A percentile compares a stretch with the other conserved stretches of the same genome.
Conservation (phyloP, 495 filamentous ascomycete species). For the Hypoxylon cercidicola region DNA sequence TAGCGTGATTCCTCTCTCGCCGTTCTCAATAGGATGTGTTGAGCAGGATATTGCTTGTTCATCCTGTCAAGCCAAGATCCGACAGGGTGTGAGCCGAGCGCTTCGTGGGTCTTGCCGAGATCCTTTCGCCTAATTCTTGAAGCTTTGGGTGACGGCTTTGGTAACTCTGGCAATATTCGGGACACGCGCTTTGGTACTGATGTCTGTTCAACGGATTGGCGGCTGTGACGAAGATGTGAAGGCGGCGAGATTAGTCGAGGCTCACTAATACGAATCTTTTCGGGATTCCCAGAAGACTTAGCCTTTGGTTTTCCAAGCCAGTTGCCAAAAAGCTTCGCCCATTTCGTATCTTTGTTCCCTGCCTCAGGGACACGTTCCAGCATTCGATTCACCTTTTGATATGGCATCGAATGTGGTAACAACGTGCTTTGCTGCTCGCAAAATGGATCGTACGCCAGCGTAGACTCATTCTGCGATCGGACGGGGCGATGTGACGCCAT, state of each 20-base stretch:
- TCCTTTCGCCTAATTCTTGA: constrained; percentile 3
- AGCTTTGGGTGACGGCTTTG: neutral
- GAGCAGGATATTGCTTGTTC: neutral
- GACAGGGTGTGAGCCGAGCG: constrained; percentile 25
- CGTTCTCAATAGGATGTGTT: neutral
- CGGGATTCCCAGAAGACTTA: neutral
- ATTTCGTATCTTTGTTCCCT: constrained; percentile 3
- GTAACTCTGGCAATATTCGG: neutral
- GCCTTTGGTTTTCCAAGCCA: constrained; percentile 23
- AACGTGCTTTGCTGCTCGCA: neutral
- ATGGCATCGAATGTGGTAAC: neutral
- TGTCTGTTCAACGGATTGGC: neutral
- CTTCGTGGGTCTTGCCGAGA: constrained; percentile 18
- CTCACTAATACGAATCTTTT: constrained; percentile 18
- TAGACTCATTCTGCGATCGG: constrained; percentile 15
- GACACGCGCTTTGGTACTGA: neutral
- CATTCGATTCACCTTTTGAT: constrained; percentile 5
- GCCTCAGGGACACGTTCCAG: constrained; percentile 3
- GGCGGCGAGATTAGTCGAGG: neutral
- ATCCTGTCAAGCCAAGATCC: neutral
- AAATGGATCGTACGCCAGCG: constrained; percentile 32
- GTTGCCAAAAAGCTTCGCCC: constrained; percentile 15
- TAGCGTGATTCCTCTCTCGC: neutral
- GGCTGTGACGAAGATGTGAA: neutral
- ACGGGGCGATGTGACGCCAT: neutral